Base-by-base conservation (phyloP, 2,329 filamentous ascomycete genomes). In the Stemphylium beticola region DNA sequence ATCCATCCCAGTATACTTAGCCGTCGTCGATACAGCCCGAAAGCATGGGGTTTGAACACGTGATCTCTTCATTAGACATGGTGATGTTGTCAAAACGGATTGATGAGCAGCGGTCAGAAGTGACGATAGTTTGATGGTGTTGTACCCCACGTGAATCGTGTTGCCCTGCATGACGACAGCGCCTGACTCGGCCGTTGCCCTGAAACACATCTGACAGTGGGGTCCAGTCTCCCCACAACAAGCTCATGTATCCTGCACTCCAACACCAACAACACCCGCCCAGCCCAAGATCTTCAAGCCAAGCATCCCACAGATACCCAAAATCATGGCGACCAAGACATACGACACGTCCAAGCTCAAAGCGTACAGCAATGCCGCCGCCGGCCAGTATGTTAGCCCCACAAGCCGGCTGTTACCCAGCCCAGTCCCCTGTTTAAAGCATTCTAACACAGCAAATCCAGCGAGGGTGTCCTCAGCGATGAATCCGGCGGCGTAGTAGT, bases 401-500 rank as follows among this genome's bases (percentile, higher is more conserved):
- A 29, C 51, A 32, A 17, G 20, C 32, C 24, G 31, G 14, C 42
- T 42, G 20, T 49, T 41, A 18, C 38, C 9, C 51, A 52, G 42
- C 53, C 37, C 37, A 32, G 40, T 38, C 32, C 18, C 22, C 38
- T 33, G 14, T 24, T 4, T 11, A 17, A 11, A 17, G 15, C 24
- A 42, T 24, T 33, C 53, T 53, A 46, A 39, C 45, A 61, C 36
- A 34, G 6, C 46, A 49, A 33, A 47, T 42, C 14, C 71, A 97
- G 93, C 78, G 93, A 96, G 64, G 95, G 95, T 61, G 93, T 96
- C 41, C 85, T 96, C 67, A 92, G 89, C 72, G 92, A 96, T 70
- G 82, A 84, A 50, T 87, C 91, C 48, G 95, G 95, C 72, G 86
- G 89, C 60, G 82, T 98, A 31, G 90, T 99, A 73, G 91, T 97